phyloP scores from a whole-genome alignment of 163 green algal species.

The Scenedesmus sp. region DNA sequence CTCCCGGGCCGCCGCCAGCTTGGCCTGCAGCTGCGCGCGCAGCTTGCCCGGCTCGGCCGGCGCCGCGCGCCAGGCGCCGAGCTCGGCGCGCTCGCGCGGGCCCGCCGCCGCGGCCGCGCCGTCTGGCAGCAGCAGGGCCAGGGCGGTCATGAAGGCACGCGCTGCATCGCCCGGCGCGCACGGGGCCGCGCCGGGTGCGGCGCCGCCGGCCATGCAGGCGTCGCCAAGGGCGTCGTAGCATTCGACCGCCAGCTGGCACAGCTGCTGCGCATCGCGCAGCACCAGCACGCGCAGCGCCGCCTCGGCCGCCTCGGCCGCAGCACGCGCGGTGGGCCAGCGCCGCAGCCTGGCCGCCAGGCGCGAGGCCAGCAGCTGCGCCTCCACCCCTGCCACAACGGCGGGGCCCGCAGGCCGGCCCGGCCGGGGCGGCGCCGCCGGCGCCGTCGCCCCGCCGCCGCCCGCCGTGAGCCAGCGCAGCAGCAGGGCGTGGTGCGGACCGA shows the following conservation, averaged over 20 bases:
- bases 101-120: neutral
- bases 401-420: too few species aligned
- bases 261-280: neutral
- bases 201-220: slow-evolving; percentile 6
- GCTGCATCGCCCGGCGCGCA: slow-evolving; percentile 5
- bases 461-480: neutral
- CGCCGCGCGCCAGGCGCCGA: too few species aligned
- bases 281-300: neutral
- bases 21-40: slow-evolving; percentile 15
- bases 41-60: too few species aligned
- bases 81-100: neutral
- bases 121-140: slow-evolving; percentile 12
- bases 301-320: slow-evolving; percentile 7
- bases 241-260: slow-evolving; percentile 13
- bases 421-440: too few species aligned
- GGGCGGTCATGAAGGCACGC: slow-evolving; percentile 9
- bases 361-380: slow-evolving; percentile 18
- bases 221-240: slow-evolving; percentile 11
- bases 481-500: neutral
- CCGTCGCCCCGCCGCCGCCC: slow-evolving; percentile 16
- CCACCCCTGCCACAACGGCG: too few species aligned
- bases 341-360: slow-evolving; percentile 13
- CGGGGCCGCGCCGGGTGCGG: neutral
- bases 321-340: neutral
- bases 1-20: slow-evolving; percentile 8